phyloP scores from a whole-genome alignment of 1,284 basidiomycete genomes.

The Moniliophthora roreri region DNA sequence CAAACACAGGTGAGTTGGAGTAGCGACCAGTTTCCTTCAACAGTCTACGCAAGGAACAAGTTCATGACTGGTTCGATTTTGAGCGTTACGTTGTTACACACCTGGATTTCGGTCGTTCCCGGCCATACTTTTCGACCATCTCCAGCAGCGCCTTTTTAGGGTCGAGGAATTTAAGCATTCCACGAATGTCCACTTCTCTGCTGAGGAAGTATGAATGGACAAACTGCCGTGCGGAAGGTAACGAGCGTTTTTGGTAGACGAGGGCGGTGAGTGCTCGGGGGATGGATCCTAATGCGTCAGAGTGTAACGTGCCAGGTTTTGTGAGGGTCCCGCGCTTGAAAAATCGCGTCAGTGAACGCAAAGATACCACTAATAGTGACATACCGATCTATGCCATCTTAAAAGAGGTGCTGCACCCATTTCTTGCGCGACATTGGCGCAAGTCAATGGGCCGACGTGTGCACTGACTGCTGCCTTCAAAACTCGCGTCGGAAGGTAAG shows the following conservation, averaged over 20 bases:
- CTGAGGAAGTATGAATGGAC: constrained; percentile 84
- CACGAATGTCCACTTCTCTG: constrained; percentile 78
- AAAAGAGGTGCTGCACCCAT: constrained; percentile 71
- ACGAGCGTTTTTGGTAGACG: constrained; percentile 76
- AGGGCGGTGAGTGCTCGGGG: constrained; percentile 77
- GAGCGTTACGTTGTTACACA: constrained; percentile 33
- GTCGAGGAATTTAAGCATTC: constrained; percentile 88
- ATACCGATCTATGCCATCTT: constrained; percentile 70
- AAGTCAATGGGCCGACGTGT: constrained; percentile 85
- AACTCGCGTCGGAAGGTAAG: constrained; percentile 89
- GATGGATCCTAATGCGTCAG: constrained; percentile 76
- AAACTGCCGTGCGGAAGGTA: constrained; percentile 79
- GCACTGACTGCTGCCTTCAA: constrained; percentile 90
- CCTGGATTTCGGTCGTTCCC: constrained; percentile 77
- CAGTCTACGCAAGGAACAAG: constrained; percentile 47
- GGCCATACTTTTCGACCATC: constrained; percentile 76
- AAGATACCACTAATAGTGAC: constrained; percentile 21
- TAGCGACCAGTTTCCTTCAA: constrained; percentile 91
- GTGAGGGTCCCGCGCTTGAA: constrained; percentile 46
- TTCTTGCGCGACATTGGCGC: constrained; percentile 82
- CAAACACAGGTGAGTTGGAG: constrained; percentile 88
- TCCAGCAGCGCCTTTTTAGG: constrained; percentile 80
- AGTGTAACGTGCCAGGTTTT: constrained; percentile 55
- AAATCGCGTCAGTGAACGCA: constrained; percentile 13
- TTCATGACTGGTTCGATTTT: background rate